Base-by-base conservation (phyloP, 2,329 filamentous ascomycete species). In the Aureobasidium pullulans region DNA sequence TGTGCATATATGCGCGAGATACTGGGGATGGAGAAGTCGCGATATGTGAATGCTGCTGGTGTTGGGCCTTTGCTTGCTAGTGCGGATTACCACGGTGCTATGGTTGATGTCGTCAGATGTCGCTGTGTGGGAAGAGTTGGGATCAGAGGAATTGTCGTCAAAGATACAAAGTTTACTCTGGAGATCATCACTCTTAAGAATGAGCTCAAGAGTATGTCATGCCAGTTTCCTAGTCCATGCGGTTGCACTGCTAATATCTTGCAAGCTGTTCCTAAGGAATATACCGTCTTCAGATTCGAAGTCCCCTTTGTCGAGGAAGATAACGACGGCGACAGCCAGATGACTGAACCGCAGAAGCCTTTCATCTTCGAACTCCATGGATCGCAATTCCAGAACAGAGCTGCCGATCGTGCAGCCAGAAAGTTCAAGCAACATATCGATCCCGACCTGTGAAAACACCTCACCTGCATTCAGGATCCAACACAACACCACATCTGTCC, bases 391-490 rank as follows among this genome's bases (percentile, higher is more conserved):
- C 84, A 90, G 78, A 84, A 86, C 64, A 81, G 91, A 10, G 86
- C 93, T 2, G 85, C 88, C 15, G 93, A 97, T 70, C 79, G 94
- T 23, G 90, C 91, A 50, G 96, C 88, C 67, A 90, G 85, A 75
- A 97, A 96, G 76, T 96, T 96, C 75, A 96, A 94, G 75, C 80
- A 84, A 69, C 91, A 93, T 70, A 90, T 89, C 67, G 78, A 91
- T 63, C 81, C 85, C 50, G 85, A 89, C 64, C 72, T 96, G 13
- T 96, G 77, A 88, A 19, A 0, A 31, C 3, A 11, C 0, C 4
- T 28, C 15, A 19, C 4, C 1, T 7, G 11, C 11, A 9, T 29
- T 6, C 6, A 8, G 28, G 11, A 6, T 34, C 15, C 32, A 39
- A 23, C 37, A 40, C 13, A 15, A 40, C 37, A 13, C 10, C 11